A percentile compares a stretch with the other conserved stretches of the same genome.
Conservation (phyloP, 202 grass and related monocot species). For the Hordeum pubiflorum region DNA sequence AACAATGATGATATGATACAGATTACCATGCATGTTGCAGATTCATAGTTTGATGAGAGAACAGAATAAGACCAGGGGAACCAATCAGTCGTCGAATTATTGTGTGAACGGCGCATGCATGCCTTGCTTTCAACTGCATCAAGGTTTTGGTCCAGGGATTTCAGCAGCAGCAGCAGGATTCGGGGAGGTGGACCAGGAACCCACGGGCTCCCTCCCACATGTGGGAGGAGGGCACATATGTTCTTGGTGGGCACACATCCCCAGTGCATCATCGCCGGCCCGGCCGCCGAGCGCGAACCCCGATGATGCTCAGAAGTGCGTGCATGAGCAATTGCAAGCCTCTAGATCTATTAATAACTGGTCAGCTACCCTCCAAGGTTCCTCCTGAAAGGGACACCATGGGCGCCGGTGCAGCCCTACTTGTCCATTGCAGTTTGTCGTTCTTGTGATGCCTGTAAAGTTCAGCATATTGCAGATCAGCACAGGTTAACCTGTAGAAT, state of each 20-base stretch:
- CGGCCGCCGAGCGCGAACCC: neutral
- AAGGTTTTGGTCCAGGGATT: conserved; percentile 21
- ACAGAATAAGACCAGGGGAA: conserved; percentile 6
- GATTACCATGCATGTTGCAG: conserved; percentile 1
- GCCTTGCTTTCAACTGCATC: conserved; percentile 29
- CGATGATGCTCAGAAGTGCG: conserved; percentile 36
- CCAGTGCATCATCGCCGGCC: conserved; percentile 15
- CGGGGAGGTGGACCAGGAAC: conserved; percentile 30
- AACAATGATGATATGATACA: neutral
- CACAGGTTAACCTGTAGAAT: neutral
- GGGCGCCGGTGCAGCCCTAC: conserved; percentile 25
- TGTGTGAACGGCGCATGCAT: neutral
- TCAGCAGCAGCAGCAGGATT: conserved; percentile 31
- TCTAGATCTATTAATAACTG: conserved; percentile 53
- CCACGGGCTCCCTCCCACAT: conserved; percentile 1
- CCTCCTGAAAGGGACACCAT: conserved; percentile 38
- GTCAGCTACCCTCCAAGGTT: conserved; percentile 34
- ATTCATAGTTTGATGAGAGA: conserved; percentile 2
- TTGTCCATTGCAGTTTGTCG: conserved; percentile 19
- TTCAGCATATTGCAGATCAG: neutral
- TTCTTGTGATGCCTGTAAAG: conserved; percentile 2
- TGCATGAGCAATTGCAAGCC: conserved; percentile 38
- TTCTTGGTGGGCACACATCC: conserved; percentile 26
- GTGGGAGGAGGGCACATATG: conserved; percentile 13
- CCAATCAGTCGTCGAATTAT: conserved; percentile 29